Base-by-base conservation (phyloP, 768 basidiomycete genomes). In the Kwoniella pini region DNA sequence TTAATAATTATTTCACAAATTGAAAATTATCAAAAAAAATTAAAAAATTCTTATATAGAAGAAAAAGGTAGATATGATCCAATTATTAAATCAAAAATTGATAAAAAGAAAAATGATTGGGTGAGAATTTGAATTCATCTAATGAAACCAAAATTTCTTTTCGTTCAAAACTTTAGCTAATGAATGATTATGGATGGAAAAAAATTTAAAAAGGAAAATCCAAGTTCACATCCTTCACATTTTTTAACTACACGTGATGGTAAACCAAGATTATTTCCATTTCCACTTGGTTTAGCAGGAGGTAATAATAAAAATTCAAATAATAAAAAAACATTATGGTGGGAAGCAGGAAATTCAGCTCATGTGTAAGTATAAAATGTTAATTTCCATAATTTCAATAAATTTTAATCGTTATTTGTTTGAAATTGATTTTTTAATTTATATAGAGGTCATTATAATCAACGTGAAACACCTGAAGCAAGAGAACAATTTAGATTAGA, bases 361-460 rank as follows among this genome's bases (percentile, higher is more conserved):
- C 73, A 75, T 56, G 73, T 75, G 72, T 74, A 45, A 46, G 72
- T 73, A n/a, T n/a, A n/a, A n/a, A n/a, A n/a, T n/a, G n/a, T n/a
- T n/a, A n/a, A n/a, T n/a, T n/a, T n/a, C n/a, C n/a, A n/a, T n/a
- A n/a, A n/a, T n/a, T n/a, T n/a, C n/a, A n/a, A n/a, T n/a, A n/a
- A n/a, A n/a, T n/a, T n/a, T n/a, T n/a, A n/a, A n/a, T n/a, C n/a
- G n/a, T n/a, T n/a, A n/a, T n/a, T n/a, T n/a, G n/a, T n/a, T n/a
- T n/a, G n/a, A n/a, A 36, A 36, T 36, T 7, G 15, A 36, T 9
- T 9, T 5, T 10, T 26, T 38, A 19, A 17, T 13, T 33, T 22
- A 26, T 49, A 36, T 54, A 73, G 71, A 6, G 72, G 72, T 11
- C 72, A 71, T 31, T 72, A 69, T 44, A 72, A 75, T 28, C 69